Conservation (phyloP, 2,329 filamentous ascomycete genomes). For the Hypoxylon sp. region DNA sequence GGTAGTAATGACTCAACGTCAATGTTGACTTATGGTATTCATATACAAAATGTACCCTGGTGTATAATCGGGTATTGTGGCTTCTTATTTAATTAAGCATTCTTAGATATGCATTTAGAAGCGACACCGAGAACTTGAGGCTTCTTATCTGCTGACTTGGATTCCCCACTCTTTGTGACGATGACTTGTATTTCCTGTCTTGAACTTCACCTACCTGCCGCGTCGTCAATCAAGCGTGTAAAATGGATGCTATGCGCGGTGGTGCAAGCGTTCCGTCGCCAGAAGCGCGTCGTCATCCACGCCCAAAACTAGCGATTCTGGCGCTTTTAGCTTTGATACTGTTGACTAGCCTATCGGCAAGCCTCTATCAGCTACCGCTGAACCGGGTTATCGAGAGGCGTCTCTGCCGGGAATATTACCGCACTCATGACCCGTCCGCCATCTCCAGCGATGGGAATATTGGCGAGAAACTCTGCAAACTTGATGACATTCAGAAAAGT, state of each 20-base stretch:
- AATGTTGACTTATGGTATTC: constrained; percentile 1
- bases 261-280: not conserved
- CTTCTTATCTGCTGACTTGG: constrained; percentile 5
- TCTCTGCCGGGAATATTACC: constrained; percentile 67
- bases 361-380: constrained; percentile 64
- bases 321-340: constrained; percentile 60
- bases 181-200: not conserved
- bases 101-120: not conserved
- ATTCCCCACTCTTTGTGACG: constrained; percentile 11
- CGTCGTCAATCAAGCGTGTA: not conserved
- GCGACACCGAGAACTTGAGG: not conserved
- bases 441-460: constrained; percentile 58
- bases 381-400: constrained; percentile 63
- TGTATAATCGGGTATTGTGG: not conserved
- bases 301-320: constrained; percentile 26
- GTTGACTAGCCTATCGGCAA: constrained; percentile 63
- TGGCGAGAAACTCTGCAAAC: constrained; percentile 68
- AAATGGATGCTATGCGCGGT: constrained; percentile 27
- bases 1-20: not conserved
- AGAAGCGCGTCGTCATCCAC: constrained; percentile 17
- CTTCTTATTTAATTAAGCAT: not conserved
- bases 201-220: not conserved
- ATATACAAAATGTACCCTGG: not conserved
- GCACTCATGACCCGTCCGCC: constrained; percentile 56
- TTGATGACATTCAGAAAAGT: constrained; percentile 64